Percentiles rank a stretch among this genome's conserved stretches.
Evolutionary conservation across 2,329 filamentous ascomycete species (phyloP).

Genomic region (Claviceps fusiformis): DNA sequence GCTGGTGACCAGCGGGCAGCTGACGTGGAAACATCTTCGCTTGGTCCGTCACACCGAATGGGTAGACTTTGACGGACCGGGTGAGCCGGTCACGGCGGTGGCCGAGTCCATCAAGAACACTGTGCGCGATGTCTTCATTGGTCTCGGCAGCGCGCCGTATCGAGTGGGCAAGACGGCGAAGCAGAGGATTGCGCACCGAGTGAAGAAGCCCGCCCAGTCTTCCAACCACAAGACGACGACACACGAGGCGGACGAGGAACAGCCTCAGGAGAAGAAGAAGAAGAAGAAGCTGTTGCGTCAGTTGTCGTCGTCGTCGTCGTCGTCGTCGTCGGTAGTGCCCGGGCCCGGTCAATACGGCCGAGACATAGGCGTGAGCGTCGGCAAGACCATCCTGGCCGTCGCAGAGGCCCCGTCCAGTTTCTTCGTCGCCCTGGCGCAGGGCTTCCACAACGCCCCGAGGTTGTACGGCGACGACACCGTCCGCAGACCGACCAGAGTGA

Average conservation of each 20-base stretch:
- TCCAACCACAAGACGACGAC: not conserved
- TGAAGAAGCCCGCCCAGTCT: constrained; percentile 22
- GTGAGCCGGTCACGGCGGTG: constrained; percentile 56
- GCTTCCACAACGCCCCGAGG: constrained; percentile 57
- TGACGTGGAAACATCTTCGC: constrained; percentile 50
- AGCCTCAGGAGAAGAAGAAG: not conserved
- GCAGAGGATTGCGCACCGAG: constrained; percentile 26
- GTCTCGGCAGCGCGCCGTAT: constrained; percentile 50
- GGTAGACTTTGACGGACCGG: constrained; percentile 66
- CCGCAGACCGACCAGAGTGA: constrained; percentile 47
- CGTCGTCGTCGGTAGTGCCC: constrained; percentile 1
- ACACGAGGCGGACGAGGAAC: constrained; percentile 1
- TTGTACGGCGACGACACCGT: constrained; percentile 60
- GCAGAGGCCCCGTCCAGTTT: constrained; percentile 46
- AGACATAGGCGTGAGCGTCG: constrained; percentile 38
- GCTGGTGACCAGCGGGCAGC: constrained; percentile 44
- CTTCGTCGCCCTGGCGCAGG: constrained; percentile 48
- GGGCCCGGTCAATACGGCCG: constrained; percentile 25
- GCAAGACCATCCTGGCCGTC: constrained; percentile 36
- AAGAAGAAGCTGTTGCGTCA: not conserved
- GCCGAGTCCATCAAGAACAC: constrained; percentile 48
- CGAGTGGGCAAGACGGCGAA: constrained; percentile 44
- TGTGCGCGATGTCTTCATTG: constrained; percentile 44
- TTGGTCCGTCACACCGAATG: constrained; percentile 56
- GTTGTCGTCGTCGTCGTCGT: too few relatives aligned